Percentiles rank a stretch among this genome's conserved stretches.
Evolutionary conservation across 129 eudicot genomes (phyloP).

Genomic region (Lactuca saligna): DNA sequence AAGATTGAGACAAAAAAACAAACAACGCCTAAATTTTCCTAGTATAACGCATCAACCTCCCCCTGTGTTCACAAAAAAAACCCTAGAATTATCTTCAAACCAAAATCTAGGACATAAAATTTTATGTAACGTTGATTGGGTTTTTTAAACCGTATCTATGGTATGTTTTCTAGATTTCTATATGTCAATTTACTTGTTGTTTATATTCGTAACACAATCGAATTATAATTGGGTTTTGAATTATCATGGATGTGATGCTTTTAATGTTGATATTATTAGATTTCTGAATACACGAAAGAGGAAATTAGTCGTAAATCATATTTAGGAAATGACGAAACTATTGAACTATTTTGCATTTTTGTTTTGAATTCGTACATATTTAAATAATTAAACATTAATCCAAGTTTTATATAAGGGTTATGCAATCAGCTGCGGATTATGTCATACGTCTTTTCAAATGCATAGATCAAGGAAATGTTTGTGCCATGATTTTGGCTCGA

Average conservation of each 20-base stretch:
- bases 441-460: not conserved
- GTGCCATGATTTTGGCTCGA: not conserved
- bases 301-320: not conserved
- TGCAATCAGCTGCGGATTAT: not conserved
- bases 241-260: too few relatives aligned
- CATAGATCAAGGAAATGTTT: not conserved
- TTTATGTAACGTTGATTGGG: not conserved
- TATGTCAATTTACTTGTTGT: not conserved
- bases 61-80: slow-evolving; percentile 7
- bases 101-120: slow-evolving; percentile 4
- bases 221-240: not conserved
- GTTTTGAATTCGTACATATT: not conserved
- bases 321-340: not conserved
- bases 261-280: too few relatives aligned
- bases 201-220: not conserved
- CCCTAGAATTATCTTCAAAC: not conserved
- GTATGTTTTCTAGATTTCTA: not conserved
- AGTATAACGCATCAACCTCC: not conserved
- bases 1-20: too few relatives aligned
- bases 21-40: not conserved
- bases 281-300: not conserved
- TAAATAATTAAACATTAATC: not conserved
- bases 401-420: not conserved
- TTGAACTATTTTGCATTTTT: not conserved
- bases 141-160: not conserved